Evolutionary conservation across 768 basidiomycete genomes (phyloP).

Genomic region (Termitomyces sp.): DNA sequence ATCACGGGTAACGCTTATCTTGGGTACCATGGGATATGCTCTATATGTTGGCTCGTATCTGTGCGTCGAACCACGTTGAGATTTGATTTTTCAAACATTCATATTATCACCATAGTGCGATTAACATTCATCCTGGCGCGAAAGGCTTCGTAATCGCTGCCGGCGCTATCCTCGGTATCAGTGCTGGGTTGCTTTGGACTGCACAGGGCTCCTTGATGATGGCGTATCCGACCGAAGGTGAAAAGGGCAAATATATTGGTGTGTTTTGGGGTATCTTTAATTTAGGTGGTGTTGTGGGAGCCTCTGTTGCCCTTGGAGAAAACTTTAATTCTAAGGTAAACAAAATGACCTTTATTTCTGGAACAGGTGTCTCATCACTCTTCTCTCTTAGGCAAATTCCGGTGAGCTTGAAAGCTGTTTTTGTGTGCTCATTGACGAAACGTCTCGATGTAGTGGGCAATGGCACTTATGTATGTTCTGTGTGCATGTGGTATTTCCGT

Average conservation of each 20-base stretch:
- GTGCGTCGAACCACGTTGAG: slow-evolving; percentile 32
- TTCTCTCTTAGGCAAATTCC: slow-evolving; percentile 28
- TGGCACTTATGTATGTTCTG: slow-evolving; percentile 63
- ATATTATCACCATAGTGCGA: slow-evolving; percentile 34
- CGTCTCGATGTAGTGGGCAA: slow-evolving; percentile 47
- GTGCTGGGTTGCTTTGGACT: slow-evolving; percentile 72
- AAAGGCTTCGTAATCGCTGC: slow-evolving; percentile 66
- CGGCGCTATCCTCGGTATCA: slow-evolving; percentile 71
- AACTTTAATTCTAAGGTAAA: slow-evolving; percentile 62
- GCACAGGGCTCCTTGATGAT: slow-evolving; percentile 82
- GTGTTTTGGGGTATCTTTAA: slow-evolving; percentile 88
- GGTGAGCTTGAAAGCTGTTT: slow-evolving; percentile 22
- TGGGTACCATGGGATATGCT: slow-evolving; percentile 75
- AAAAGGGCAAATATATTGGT: slow-evolving; percentile 77
- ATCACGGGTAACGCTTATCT: slow-evolving; percentile 59
- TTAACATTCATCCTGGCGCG: slow-evolving; percentile 64
- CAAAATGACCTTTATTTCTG: not conserved
- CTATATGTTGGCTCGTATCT: slow-evolving; percentile 71
- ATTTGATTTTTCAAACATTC: not conserved
- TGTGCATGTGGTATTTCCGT: not conserved
- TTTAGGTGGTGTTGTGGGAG: slow-evolving; percentile 73
- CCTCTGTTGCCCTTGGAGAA: slow-evolving; percentile 66
- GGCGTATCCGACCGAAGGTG: slow-evolving; percentile 72
- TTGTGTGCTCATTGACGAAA: not conserved
- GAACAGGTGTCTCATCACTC: slow-evolving; percentile 12